phyloP scores from a whole-genome alignment of 495 filamentous ascomycete genomes.

The Hypoxylon rickii region DNA sequence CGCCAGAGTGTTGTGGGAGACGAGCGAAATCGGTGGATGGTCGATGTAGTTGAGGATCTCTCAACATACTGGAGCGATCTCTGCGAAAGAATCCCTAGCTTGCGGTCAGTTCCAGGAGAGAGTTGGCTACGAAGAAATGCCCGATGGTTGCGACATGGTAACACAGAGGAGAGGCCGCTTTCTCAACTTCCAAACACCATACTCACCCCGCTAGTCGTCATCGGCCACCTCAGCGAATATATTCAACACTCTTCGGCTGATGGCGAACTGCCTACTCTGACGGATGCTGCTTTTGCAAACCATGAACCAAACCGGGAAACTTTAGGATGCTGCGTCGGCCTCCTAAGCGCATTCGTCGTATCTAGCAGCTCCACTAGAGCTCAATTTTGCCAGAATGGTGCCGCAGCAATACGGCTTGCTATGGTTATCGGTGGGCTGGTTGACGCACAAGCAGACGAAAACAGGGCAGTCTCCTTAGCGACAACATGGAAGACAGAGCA shows the following conservation, averaged over 20 bases:
- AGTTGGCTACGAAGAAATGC: neutral
- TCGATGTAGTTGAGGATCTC: constrained; percentile 1
- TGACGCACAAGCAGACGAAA: constrained; percentile 29
- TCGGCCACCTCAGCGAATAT: constrained; percentile 46
- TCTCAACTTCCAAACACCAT: constrained; percentile 36
- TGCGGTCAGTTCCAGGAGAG: neutral
- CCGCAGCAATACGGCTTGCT: constrained; percentile 47
- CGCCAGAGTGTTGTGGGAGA: neutral
- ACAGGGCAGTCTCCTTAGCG: constrained; percentile 26
- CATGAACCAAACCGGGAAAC: constrained; percentile 24
- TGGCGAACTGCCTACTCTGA: neutral
- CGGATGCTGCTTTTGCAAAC: no score
- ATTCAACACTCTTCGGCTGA: neutral
- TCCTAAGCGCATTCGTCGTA: constrained; percentile 45
- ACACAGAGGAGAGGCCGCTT: neutral
- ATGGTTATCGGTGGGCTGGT: constrained; percentile 39
- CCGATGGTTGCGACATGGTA: neutral
- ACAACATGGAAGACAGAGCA: constrained; percentile 33
- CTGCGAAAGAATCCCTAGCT: neutral
- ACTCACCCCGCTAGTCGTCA: constrained; percentile 45
- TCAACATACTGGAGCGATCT: constrained; percentile 1
- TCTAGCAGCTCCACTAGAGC: constrained; percentile 25
- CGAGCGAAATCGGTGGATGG: neutral
- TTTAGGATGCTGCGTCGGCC: constrained; percentile 51
- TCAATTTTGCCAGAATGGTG: constrained; percentile 39